A percentile compares a stretch with the other conserved stretches of the same genome.
Conservation (phyloP, 139 green algal genomes). For the Chlorella sp. region DNA sequence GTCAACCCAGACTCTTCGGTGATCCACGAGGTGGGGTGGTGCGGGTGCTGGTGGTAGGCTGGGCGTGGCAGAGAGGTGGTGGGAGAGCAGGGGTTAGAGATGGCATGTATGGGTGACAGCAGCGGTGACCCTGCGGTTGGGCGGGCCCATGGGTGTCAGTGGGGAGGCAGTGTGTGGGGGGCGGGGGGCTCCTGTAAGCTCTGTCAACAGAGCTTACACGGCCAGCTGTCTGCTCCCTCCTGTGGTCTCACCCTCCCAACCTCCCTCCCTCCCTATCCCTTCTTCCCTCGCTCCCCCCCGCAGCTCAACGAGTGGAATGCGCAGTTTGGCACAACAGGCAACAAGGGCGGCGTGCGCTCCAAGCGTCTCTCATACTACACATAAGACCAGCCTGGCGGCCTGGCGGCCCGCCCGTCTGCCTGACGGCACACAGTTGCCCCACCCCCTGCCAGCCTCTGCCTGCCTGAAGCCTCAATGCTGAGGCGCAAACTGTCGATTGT, state of each 20-base stretch:
- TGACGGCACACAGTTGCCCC: not conserved
- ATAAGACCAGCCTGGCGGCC: not conserved
- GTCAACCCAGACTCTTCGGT: slow-evolving; percentile 35
- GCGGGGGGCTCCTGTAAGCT: too few species aligned
- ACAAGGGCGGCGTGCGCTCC: not conserved
- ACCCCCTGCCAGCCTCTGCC: not conserved
- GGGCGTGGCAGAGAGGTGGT: too few species aligned
- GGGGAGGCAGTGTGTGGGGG: too few species aligned
- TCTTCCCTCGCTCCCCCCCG: not conserved
- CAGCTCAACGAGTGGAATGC: slow-evolving; percentile 52
- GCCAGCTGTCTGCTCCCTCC: too few species aligned
- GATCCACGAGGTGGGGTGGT: slow-evolving; percentile 13
- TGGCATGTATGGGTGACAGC: too few species aligned
- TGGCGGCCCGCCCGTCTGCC: not conserved
- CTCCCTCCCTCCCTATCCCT: slow-evolving; percentile 1
- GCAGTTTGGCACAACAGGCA: slow-evolving; percentile 41
- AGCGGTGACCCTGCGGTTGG: too few species aligned
- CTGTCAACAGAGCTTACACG: too few species aligned
- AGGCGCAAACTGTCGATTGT: not conserved
- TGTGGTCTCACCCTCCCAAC: too few species aligned
- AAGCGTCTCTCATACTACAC: slow-evolving; percentile 26
- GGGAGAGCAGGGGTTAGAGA: too few species aligned
- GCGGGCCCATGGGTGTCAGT: too few species aligned
- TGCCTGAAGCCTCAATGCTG: not conserved
- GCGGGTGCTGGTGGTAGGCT: not conserved